Percentiles rank a stretch among this genome's conserved stretches.
Evolutionary conservation across 768 basidiomycete genomes (phyloP).

Genomic region (Coprinellus micaceus): DNA sequence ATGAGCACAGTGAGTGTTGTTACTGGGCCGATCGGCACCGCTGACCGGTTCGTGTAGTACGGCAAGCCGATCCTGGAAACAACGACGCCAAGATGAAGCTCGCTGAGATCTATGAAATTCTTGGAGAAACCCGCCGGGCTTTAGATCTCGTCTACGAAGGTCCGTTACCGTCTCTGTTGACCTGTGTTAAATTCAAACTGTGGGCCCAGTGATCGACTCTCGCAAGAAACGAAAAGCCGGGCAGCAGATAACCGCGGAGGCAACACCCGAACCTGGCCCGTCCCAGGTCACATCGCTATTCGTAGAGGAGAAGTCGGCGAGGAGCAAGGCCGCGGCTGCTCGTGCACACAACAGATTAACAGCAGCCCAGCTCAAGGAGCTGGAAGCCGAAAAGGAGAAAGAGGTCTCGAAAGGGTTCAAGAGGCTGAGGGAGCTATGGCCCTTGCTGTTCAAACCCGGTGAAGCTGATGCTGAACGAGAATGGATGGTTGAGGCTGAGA

Average conservation of each 20-base stretch:
- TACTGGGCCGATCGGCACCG: neutral
- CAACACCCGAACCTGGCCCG: conserved; percentile 1
- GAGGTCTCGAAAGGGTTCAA: conserved; percentile 58
- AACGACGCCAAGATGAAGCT: conserved; percentile 86
- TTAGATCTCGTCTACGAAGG: conserved; percentile 84
- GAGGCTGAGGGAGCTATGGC: conserved; percentile 62
- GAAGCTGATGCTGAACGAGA: conserved; percentile 52
- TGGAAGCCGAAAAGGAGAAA: conserved; percentile 64
- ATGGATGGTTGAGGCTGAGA: conserved; percentile 84
- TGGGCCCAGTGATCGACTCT: conserved; percentile 41
- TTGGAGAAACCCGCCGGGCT: conserved; percentile 76
- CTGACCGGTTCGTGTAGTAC: conserved; percentile 44
- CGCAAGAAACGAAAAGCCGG: conserved; percentile 43
- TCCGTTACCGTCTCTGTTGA: conserved; percentile 23
- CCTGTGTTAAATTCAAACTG: neutral
- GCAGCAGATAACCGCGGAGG: conserved; percentile 9
- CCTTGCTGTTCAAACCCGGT: conserved; percentile 38
- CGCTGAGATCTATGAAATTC: conserved; percentile 85
- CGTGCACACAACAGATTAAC: conserved; percentile 48
- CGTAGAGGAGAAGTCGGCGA: conserved; percentile 47
- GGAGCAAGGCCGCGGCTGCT: conserved; percentile 30
- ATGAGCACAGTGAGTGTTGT: conserved; percentile 68
- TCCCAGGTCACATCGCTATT: conserved; percentile 50
- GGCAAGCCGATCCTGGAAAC: conserved; percentile 67
- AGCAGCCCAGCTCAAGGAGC: conserved; percentile 53